These are phyloP conservation scores for Kwoniella shivajii DNA, from an alignment of 1,284 basidiomycete species.

Conservation along the genomic window DNA sequence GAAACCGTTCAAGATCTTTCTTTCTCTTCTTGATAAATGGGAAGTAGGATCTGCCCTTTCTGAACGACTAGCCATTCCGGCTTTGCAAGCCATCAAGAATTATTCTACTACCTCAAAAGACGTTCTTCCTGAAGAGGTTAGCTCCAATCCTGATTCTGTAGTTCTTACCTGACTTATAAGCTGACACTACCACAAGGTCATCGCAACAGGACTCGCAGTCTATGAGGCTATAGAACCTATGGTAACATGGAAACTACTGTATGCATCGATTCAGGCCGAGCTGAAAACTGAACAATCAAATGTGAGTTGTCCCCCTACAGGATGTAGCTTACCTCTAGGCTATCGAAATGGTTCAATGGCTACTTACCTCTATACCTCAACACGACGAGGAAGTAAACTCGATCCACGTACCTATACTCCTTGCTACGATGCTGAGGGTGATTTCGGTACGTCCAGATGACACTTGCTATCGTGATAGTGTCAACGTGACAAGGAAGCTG, in stretches of 20 bases:
- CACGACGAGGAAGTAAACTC: constrained; percentile 56
- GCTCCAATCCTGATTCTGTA: too few relatives aligned
- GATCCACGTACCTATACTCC: constrained; percentile 32
- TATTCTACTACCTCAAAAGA: constrained; percentile 1
- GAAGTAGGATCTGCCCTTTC: constrained; percentile 86
- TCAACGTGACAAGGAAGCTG: not conserved
- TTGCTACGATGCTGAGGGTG: constrained; percentile 20
- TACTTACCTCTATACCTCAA: constrained; percentile 55
- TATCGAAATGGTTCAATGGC: constrained; percentile 52
- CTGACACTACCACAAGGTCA: constrained; percentile 58
- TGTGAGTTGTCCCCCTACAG: not conserved
- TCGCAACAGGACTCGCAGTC: constrained; percentile 82
- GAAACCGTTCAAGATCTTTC: constrained; percentile 90
- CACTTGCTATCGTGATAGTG: not conserved
- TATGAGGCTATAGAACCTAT: constrained; percentile 92
- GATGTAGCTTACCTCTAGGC: constrained; percentile 22
- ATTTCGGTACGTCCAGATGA: constrained; percentile 7
- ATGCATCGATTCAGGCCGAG: constrained; percentile 58
- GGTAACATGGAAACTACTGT: constrained; percentile 79
- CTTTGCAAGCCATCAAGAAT: constrained; percentile 44
- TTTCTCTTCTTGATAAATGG: constrained; percentile 94
- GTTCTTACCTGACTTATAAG: not conserved
- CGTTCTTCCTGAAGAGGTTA: constrained; percentile 7
- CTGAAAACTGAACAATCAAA: constrained; percentile 6
- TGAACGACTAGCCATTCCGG: constrained; percentile 73